Evolutionary conservation across 2,329 filamentous ascomycete species (phyloP), one percentile per base, ranked within the genome.

Genomic region (Cadophora gregata): DNA sequence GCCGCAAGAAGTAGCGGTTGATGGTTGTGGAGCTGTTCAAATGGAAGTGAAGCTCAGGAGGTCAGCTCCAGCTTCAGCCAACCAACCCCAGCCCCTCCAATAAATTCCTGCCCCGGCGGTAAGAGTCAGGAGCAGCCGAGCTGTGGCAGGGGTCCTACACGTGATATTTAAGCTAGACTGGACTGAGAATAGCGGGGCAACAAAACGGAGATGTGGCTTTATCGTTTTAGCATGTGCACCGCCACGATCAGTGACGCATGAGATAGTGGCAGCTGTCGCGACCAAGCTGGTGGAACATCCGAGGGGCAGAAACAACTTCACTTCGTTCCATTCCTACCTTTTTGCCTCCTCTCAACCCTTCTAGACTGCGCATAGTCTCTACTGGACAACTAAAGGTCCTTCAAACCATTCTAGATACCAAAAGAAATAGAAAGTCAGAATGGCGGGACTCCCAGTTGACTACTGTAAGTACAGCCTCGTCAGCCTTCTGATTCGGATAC

Each of bases 381-480:
- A 4, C 10, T 14, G 31, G 31, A n/a, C 4, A 21, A 1, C 3
- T 9, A 14, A 31, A 24, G 10, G 3, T 24, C n/a, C 10, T 4
- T 33, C 19, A 5, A 29, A 7, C 42, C 21, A 47, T 27, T 25
- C 59, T 0, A 38, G 24, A 2, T 12, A 38, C 36, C n/a, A n/a
- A 45, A 7, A 24, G 29, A 47, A 8, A n/a, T n/a, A 24, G 5
- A 9, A 29, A n/a, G 38, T 36, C 31, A 61, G 50, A 14, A 67
- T 67, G 65, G 25, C 67, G 5, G 63, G 55, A n/a, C 21, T 61
- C 51, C 69, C 63, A 45, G 66, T 68, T 50, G 66, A 77, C 74
- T 71, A 81, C 66, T 82, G 81, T 81, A 78, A 73, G 77, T 72
- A 19, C 47, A 63, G 62, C 65, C 67, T 67, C 55, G 62, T 38